Evolutionary conservation across 495 filamentous ascomycete species (phyloP).

Genomic region (Neurospora sp.): DNA sequence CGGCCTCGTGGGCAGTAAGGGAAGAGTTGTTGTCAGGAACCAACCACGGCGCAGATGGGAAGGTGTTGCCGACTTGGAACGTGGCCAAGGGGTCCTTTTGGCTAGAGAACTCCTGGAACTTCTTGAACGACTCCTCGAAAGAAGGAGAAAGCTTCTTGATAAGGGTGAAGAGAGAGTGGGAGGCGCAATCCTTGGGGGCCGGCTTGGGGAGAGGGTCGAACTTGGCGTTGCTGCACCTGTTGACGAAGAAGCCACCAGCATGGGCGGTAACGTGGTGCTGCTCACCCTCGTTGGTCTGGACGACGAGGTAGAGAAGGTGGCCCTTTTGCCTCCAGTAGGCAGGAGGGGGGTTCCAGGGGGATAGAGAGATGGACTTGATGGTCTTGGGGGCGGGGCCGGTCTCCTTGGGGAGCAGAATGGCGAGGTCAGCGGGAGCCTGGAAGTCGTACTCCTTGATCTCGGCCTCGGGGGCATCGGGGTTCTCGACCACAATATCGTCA

Average conservation of each 20-base stretch:
- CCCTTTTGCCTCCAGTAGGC: slow-evolving; percentile 83
- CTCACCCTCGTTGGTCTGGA: slow-evolving; percentile 86
- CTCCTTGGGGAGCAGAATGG: slow-evolving; percentile 57
- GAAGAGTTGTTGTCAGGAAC: slow-evolving; percentile 57
- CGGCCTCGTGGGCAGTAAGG: slow-evolving; percentile 60
- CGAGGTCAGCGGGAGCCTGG: slow-evolving; percentile 51
- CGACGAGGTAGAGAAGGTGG: slow-evolving; percentile 82
- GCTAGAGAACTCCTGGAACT: slow-evolving; percentile 70
- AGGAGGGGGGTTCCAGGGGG: slow-evolving; percentile 93
- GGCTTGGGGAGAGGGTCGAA: slow-evolving; percentile 81
- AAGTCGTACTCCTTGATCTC: slow-evolving; percentile 65
- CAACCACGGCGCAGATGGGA: slow-evolving; percentile 88
- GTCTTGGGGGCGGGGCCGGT: slow-evolving; percentile 68
- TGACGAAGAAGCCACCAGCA: slow-evolving; percentile 91
- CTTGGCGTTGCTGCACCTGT: slow-evolving; percentile 79
- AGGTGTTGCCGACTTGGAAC: slow-evolving; percentile 90
- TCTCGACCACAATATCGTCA: slow-evolving; percentile 52
- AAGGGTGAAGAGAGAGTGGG: slow-evolving; percentile 81
- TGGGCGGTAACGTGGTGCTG: slow-evolving; percentile 87
- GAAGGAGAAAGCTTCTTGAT: slow-evolving; percentile 69
- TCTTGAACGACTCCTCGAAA: slow-evolving; percentile 62
- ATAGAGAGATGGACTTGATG: slow-evolving; percentile 77
- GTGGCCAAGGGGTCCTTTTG: slow-evolving; percentile 77
- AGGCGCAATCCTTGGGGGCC: slow-evolving; percentile 56
- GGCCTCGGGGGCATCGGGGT: slow-evolving; percentile 22